Conservation (phyloP, 768 basidiomycete species). For the Amanita inopinata region DNA sequence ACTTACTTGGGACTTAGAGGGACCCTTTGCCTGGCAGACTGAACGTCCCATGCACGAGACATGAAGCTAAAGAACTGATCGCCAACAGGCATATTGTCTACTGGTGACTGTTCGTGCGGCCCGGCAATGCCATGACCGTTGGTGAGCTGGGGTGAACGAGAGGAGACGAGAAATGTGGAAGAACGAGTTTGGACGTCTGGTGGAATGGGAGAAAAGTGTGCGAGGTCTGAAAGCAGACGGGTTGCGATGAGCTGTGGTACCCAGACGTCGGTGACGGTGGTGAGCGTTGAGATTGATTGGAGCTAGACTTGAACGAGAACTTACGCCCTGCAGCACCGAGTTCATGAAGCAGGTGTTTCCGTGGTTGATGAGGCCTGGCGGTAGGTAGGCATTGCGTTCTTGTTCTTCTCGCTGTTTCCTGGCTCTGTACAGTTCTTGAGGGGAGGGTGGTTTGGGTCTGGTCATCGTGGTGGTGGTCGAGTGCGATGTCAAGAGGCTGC, state of each 20-base stretch:
- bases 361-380: constrained; percentile 71
- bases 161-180: constrained; percentile 30
- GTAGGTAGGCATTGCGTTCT: constrained; percentile 49
- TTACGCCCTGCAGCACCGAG: constrained; percentile 81
- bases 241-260: constrained; percentile 42
- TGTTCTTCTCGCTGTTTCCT: constrained; percentile 52
- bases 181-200: constrained; percentile 28
- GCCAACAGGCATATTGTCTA: constrained; percentile 57
- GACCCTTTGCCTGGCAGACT: constrained; percentile 39
- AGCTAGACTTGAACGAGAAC: constrained; percentile 32
- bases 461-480: too few relatives aligned
- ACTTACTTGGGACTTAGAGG: constrained; percentile 62
- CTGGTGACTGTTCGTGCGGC: constrained; percentile 40
- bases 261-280: not conserved
- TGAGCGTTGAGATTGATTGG: constrained; percentile 1
- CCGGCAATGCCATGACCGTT: constrained; percentile 54
- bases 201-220: constrained; percentile 43
- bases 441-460: constrained; percentile 44
- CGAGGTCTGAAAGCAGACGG: constrained; percentile 45
- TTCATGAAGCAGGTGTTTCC: constrained; percentile 96
- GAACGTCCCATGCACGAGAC: constrained; percentile 54
- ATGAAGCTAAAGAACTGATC: constrained; percentile 56
- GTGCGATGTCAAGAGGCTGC: too few relatives aligned
- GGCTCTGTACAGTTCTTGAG: constrained; percentile 55
- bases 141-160: constrained; percentile 57